Conservation (phyloP, 31 red algal species). For the Endocladia muricata region DNA sequence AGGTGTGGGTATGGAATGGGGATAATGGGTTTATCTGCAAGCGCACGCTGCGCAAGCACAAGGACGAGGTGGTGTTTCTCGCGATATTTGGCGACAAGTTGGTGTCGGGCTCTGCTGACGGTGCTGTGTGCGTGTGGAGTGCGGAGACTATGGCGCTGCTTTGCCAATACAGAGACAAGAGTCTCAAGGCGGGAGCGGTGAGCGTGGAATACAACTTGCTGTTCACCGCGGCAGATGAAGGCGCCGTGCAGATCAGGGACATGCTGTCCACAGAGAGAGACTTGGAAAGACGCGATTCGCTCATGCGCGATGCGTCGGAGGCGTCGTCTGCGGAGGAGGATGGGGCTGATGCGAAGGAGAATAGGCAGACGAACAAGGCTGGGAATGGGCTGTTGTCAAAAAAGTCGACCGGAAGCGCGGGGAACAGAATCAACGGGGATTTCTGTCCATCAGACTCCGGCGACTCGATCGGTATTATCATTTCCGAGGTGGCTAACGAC, state of each 20-base stretch:
- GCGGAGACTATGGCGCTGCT: constrained; percentile 43
- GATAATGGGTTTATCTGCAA: constrained; percentile 73
- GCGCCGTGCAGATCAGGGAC: constrained; percentile 43
- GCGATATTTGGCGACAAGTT: constrained; percentile 20
- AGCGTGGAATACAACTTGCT: constrained; percentile 45
- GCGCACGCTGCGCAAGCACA: constrained; percentile 65
- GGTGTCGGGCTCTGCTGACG: constrained; percentile 77
- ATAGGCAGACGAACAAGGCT: neutral
- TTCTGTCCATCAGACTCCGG: too few relatives aligned
- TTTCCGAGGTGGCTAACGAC: constrained; percentile 37
- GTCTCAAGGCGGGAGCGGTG: constrained; percentile 55
- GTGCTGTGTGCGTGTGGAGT: constrained; percentile 66
- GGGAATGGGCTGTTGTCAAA: neutral
- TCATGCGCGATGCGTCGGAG: neutral
- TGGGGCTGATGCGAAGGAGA: neutral
- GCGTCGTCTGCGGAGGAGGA: neutral
- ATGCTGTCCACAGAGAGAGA: constrained; percentile 38
- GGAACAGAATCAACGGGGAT: neutral
- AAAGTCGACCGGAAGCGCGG: too few relatives aligned
- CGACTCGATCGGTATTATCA: neutral
- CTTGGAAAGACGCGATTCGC: neutral
- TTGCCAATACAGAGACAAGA: constrained; percentile 53
- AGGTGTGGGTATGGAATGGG: constrained; percentile 81
- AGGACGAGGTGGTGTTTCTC: constrained; percentile 62
- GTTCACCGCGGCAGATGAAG: constrained; percentile 51